These are phyloP conservation scores for Rutidosis leptorrhynchoides DNA, from an alignment of 129 eudicot genomes.

Conservation along the genomic window DNA sequence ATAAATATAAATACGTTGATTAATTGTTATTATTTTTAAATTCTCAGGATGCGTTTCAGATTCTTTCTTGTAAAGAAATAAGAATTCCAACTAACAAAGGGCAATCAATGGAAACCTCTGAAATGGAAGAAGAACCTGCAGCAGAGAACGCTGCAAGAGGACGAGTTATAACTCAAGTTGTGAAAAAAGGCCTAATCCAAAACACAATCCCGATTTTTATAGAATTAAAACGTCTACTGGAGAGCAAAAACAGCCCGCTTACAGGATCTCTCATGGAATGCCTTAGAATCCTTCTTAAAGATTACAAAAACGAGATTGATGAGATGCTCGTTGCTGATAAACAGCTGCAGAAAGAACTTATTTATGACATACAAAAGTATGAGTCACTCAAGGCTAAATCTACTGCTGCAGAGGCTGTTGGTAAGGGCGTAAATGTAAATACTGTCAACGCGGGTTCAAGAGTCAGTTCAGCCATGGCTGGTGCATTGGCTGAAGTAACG, in stretches of 20 bases:
- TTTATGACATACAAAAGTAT: constrained; percentile 83
- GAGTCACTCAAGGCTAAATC: constrained; percentile 60
- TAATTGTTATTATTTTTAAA: constrained; percentile 1
- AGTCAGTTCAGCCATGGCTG: constrained; percentile 73
- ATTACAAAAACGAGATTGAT: constrained; percentile 91
- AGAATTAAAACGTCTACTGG: constrained; percentile 80
- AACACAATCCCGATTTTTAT: constrained; percentile 93
- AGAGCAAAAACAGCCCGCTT: constrained; percentile 88
- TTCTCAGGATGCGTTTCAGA: constrained; percentile 78
- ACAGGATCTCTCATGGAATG: constrained; percentile 95
- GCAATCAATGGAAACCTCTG: constrained; percentile 58
- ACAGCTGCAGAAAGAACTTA: constrained; percentile 85
- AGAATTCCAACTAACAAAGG: constrained; percentile 63
- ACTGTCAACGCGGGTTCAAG: constrained; percentile 35
- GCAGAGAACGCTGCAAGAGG: constrained; percentile 57
- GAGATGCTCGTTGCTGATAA: constrained; percentile 85
- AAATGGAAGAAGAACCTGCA: constrained; percentile 65
- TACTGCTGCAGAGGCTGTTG: constrained; percentile 69
- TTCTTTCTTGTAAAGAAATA: constrained; percentile 88
- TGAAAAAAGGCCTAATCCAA: constrained; percentile 75
- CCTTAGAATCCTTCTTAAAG: constrained; percentile 80
- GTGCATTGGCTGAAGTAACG: constrained; percentile 57
- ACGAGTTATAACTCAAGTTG: constrained; percentile 80
- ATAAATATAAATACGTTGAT: neutral
- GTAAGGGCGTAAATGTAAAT: constrained; percentile 33